Evolutionary conservation across 148 eudicot genomes (phyloP).

Genomic region (Fagopyrum esculentum): DNA sequence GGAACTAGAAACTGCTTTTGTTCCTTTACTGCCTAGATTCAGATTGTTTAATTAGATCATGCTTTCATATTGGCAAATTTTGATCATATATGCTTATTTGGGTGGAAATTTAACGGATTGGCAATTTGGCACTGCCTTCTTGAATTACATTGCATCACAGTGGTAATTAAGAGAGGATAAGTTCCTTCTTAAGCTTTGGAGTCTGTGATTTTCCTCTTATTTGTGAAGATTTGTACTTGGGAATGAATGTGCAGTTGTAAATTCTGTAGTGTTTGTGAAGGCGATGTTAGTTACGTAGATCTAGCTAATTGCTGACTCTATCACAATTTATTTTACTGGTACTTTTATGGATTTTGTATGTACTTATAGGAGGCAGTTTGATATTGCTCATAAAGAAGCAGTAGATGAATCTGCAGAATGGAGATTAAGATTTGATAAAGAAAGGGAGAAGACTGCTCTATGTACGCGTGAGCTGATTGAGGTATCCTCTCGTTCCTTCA

Average conservation of each 20-base stretch:
- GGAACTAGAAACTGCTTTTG: background rate
- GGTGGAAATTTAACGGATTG: background rate
- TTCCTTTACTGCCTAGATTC: background rate
- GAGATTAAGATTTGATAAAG: slow-evolving; percentile 78
- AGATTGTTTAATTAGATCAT: background rate
- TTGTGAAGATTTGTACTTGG: background rate
- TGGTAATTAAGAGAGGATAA: too few species aligned
- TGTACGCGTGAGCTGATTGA: slow-evolving; percentile 43
- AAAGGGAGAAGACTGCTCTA: slow-evolving; percentile 37
- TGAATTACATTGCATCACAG: background rate
- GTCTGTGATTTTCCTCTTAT: background rate
- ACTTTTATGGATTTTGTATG: background rate
- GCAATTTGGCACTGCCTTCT: background rate
- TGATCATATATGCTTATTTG: background rate
- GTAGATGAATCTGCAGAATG: slow-evolving; percentile 97
- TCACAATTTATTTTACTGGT: background rate
- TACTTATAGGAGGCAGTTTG: slow-evolving; percentile 65
- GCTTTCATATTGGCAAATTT: background rate
- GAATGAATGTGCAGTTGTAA: background rate
- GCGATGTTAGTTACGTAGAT: background rate
- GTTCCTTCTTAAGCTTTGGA: background rate
- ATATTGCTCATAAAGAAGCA: slow-evolving; percentile 85
- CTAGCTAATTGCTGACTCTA: background rate
- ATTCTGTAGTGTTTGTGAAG: background rate
- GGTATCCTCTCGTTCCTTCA: slow-evolving; percentile 28